phyloP scores from a whole-genome alignment of 805 yeast genomes.

The Starmerella lactis-condensi region DNA sequence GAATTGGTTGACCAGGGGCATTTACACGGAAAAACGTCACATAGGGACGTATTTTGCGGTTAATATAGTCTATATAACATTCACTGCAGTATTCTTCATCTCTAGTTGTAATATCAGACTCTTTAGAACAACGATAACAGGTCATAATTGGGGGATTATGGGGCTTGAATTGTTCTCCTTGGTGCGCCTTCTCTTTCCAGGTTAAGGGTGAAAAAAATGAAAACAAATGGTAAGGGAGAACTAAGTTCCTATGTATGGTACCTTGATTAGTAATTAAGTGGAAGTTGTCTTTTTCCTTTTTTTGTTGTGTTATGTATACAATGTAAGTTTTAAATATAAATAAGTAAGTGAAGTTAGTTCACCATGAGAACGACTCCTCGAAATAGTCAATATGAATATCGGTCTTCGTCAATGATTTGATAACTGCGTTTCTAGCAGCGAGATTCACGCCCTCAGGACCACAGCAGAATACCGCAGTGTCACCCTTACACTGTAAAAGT shows the following conservation, averaged over 20 bases:
- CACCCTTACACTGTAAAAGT: slow-evolving; percentile 24
- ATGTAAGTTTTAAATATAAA: too few relatives aligned
- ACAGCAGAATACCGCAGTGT: slow-evolving; percentile 40
- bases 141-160: too few relatives aligned
- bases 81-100: slow-evolving; percentile 43
- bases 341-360: not conserved
- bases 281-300: too few relatives aligned
- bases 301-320: slow-evolving; percentile 1
- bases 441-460: slow-evolving; percentile 48
- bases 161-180: too few relatives aligned
- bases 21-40: slow-evolving; percentile 66
- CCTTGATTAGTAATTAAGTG: too few relatives aligned
- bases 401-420: slow-evolving; percentile 25
- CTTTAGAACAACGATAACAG: slow-evolving; percentile 10
- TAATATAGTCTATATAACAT: slow-evolving; percentile 57
- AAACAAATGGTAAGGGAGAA: too few relatives aligned
- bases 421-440: slow-evolving; percentile 32
- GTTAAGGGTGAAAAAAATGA: too few relatives aligned
- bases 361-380: slow-evolving; percentile 61
- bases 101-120: slow-evolving; percentile 20
- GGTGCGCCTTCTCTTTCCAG: too few relatives aligned
- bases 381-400: slow-evolving; percentile 40
- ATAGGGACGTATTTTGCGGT: slow-evolving; percentile 63
- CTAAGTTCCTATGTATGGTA: too few relatives aligned
- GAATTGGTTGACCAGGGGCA: slow-evolving; percentile 27